phyloP scores from a whole-genome alignment of 305 asterid genomes.

The Rubia tinctorum region DNA sequence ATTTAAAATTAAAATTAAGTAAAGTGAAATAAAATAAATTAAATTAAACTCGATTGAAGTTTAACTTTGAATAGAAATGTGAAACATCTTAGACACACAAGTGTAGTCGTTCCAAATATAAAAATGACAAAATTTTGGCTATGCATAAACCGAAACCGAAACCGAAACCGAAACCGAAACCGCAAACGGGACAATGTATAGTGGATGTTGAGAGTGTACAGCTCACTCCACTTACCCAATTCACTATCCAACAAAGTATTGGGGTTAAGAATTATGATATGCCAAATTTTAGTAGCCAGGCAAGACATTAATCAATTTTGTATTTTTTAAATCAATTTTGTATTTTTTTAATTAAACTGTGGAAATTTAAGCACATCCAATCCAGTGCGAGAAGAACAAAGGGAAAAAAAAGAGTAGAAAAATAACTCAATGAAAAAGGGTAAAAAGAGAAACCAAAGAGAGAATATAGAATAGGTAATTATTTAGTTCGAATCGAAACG shows the following conservation, averaged over 20 bases:
- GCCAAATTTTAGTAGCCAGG: constrained; percentile 11
- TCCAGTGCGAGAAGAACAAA: background rate
- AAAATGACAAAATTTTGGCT: background rate
- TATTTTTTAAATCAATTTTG: background rate
- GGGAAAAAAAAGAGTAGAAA: background rate
- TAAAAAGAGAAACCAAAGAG: background rate
- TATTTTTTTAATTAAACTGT: too few relatives aligned
- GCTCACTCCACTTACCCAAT: constrained; percentile 32
- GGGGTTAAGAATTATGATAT: constrained; percentile 9
- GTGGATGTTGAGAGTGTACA: constrained; percentile 18
- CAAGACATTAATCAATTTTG: background rate
- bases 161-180: too few relatives aligned
- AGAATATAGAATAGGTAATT: background rate
- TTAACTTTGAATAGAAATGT: too few relatives aligned
- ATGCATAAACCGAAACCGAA: too few relatives aligned
- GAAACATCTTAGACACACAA: too few relatives aligned
- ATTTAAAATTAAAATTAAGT: too few relatives aligned
- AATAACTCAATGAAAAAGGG: background rate
- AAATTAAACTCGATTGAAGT: too few relatives aligned
- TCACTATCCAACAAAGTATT: constrained; percentile 26
- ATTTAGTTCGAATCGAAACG: constrained; percentile 18
- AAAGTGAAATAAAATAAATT: too few relatives aligned
- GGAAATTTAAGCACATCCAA: background rate
- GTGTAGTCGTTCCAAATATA: background rate
- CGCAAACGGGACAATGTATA: constrained; percentile 14